Conservation (phyloP, 75 land plant species). For the Picea glauca region DNA sequence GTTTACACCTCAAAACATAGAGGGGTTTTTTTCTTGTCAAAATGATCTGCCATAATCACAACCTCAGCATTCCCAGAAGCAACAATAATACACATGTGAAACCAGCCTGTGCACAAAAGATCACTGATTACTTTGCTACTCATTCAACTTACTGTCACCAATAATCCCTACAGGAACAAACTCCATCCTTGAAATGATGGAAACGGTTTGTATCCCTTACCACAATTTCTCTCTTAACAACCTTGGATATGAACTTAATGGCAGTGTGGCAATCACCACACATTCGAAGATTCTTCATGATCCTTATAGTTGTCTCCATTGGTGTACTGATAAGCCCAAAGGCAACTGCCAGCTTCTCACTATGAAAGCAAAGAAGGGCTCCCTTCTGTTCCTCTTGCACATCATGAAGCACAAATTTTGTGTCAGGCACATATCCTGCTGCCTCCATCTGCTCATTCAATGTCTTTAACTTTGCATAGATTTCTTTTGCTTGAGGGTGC, state of each 20-base stretch:
- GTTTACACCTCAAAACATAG: too few relatives aligned
- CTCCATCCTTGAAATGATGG: slow-evolving; percentile 61
- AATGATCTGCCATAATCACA: too few relatives aligned
- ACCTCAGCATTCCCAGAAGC: too few relatives aligned
- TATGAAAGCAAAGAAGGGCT: slow-evolving; percentile 43
- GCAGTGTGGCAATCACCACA: slow-evolving; percentile 70
- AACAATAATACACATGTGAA: too few relatives aligned
- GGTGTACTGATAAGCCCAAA: slow-evolving; percentile 59
- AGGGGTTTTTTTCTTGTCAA: too few relatives aligned
- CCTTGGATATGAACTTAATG: slow-evolving; percentile 44
- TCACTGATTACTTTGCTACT: background rate
- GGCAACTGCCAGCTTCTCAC: slow-evolving; percentile 66
- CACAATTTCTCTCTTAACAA: slow-evolving; percentile 41
- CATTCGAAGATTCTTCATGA: slow-evolving; percentile 60
- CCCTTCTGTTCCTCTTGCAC: slow-evolving; percentile 44
- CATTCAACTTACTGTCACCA: slow-evolving; percentile 13
- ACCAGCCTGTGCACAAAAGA: background rate
- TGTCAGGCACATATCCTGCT: slow-evolving; percentile 24
- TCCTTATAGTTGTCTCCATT: slow-evolving; percentile 56
- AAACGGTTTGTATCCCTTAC: slow-evolving; percentile 57
- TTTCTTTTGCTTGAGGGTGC: slow-evolving; percentile 38
- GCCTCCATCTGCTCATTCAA: slow-evolving; percentile 33
- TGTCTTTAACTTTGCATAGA: slow-evolving; percentile 40
- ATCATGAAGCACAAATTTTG: slow-evolving; percentile 44
- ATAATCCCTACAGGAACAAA: slow-evolving; percentile 57